Percentiles rank a stretch among this genome's conserved stretches.
These are phyloP conservation scores for Colletotrichum orbiculare DNA, from an alignment of 2,329 filamentous ascomycete genomes.

Conservation along the genomic window DNA sequence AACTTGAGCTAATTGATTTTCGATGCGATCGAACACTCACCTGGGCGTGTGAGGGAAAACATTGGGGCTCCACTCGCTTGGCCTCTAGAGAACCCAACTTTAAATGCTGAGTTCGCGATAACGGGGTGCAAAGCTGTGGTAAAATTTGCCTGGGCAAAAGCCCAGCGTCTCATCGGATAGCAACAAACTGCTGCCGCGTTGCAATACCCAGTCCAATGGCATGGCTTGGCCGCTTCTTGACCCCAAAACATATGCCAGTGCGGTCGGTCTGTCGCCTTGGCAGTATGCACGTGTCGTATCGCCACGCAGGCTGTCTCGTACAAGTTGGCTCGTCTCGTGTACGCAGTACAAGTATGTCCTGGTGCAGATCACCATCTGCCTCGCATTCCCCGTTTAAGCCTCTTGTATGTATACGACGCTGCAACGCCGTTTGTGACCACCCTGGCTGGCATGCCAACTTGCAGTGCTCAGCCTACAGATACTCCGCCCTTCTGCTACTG, in stretches of 20 bases:
- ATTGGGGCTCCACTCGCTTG: constrained; percentile 8
- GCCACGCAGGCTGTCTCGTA: neutral
- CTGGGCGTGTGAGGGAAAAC: constrained; percentile 1
- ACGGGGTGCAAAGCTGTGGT: neutral
- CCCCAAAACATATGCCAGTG: constrained; percentile 19
- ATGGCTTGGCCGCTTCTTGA: constrained; percentile 18
- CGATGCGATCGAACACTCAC: no score
- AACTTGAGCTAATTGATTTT: no score
- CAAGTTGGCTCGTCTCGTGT: neutral
- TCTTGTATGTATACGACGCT: no score
- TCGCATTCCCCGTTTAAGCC: neutral
- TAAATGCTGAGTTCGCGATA: neutral
- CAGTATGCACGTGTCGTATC: constrained; percentile 16
- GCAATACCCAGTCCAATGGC: neutral
- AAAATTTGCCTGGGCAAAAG: constrained; percentile 1
- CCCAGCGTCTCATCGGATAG: constrained; percentile 20
- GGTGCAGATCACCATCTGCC: constrained; percentile 11
- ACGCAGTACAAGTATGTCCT: constrained; percentile 1
- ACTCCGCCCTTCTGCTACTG: no score
- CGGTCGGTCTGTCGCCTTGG: constrained; percentile 12
- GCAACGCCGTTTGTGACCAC: no score
- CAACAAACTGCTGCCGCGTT: neutral
- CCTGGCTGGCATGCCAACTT: no score
- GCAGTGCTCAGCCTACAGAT: no score
- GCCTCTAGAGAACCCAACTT: constrained; percentile 1